Base-by-base conservation (phyloP, 2,329 filamentous ascomycete species). In the Paradendryphiella salina region DNA sequence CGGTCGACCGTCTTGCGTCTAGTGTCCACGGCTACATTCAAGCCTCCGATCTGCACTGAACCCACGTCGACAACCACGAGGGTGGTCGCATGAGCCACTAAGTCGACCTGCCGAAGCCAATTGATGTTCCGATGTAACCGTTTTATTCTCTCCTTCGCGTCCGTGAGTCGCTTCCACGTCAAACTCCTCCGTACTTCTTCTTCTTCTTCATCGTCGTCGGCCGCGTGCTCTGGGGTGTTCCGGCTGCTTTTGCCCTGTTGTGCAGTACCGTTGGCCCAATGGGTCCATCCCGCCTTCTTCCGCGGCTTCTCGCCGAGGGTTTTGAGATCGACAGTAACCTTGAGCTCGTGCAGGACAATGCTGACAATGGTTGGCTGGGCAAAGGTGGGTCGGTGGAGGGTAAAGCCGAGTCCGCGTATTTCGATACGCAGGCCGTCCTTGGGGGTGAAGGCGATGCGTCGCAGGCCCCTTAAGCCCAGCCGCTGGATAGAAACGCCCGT, bases 361-460 rank as follows among this genome's bases (percentile, higher is more conserved):
- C 92, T 97, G 64, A 96, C 79, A 91, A 93, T 97, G 56, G 95
- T 97, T 36, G 94, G 94, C 72, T 97, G 91, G 38, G 93, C 90
- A 75, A 99, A 97, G 5, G 94, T 97, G 10, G 94, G 94, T 4
- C 92, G 86, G 75, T 99, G 94, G 57, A 97, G 75, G 50, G 89
- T 88, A 64, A 99, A 80, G 36, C 94, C 91, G 44, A 99, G 80
- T 42, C 92, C 90, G 42, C 94, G 86, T 49, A 99, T 86, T 73
- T 96, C 90, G 73, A 99, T 85, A 65, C 88, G 88, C 66, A 96
- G 79, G 63, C 94, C 94, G 82, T 96, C 90, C 73, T 83, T 86
- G 21, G 90, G 90, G 11, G 89, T 90, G 73, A 95, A 97, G 50
- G 91, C 88, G 56, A 99, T 87, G 62, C 93, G 88, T 59, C 93